Base-by-base conservation (phyloP, 164 flowering plant species). In the Pachysandra terminalis region DNA sequence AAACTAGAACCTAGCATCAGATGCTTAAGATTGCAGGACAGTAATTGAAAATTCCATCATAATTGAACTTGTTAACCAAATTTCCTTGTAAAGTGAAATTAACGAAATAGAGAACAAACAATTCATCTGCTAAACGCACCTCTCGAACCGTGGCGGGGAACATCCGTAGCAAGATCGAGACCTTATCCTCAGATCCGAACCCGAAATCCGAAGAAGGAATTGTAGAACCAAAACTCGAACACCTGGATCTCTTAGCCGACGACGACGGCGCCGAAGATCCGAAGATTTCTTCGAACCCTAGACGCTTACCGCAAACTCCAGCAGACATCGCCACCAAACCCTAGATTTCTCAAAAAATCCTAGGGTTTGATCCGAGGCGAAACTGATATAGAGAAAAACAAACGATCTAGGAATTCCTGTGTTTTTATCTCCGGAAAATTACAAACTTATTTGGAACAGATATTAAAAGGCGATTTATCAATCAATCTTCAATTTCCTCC, bases 221-320 rank as follows among this genome's bases (percentile, higher is more conserved):
- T 24, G 69, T 72, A 28, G 76, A 68, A 68, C 58, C 75, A 48
- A 66, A 67, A 9, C 25, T 54, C 5, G 61, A 74, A 28, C 72
- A 68, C 45, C 77, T 67, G 9, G 73, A 54, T 65, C 77, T 65
- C 77, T 68, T 74, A 51, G 61, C 35, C 63, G 71, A 63, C 19
- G 77, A 66, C 22, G 69, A 37, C 37, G 62, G 58, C 25, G 57
- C 2, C 19, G 73, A 64, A 74, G 77, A 65, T 69, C 72, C 73
- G 65, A 74, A 74, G 56, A 68, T 68, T 59, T 74, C 77, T 59
- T 74, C 77, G 64, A 59, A 69, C 62, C 77, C 72, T 14, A 59
- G 32, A 58, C 77, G 77, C 69, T 74, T 74, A 27, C 76, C 76
- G 32, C 72, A 68, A 41, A 73, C 65, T 45, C 76, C 68, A 9